Evolutionary conservation across 345 rosid genomes (phyloP), one percentile per base, ranked within the genome.

Genomic region (Xanthoceras sorbifolium): DNA sequence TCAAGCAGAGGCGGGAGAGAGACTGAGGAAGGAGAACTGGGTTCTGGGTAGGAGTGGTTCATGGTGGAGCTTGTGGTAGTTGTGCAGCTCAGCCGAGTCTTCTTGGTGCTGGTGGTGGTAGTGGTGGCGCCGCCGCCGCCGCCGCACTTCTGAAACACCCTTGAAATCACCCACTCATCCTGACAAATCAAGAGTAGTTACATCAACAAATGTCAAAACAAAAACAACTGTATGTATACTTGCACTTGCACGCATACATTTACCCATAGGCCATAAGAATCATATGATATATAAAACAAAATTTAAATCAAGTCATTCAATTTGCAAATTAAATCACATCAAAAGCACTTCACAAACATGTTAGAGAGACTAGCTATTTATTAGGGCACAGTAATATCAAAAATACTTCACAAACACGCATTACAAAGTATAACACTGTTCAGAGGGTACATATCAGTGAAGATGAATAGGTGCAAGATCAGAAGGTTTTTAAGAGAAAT

Each of bases 111-210:
- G 60, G 71, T 25, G 0, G 50, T 61, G 52, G 52, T 20, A 0
- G 38, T 28, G 71, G 69, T 3, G 57, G 73, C 69, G 14, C 82
- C 63, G 38, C 82, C 90, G 29, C 81, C 72, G 44, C 84, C 90
- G 44, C 82, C 80, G 22, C 82, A 84, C 88, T 96, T 96, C 70
- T 87, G 89, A 76, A 94, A 96, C 7, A 96, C 97, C 54, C 97
- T 81, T 29, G 93, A 92, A 71, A 96, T 92, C 17, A 96, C 99
- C 99, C 98, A 96, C 82, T 93, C 98, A 68, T 93, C 98, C 98
- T 96, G 81, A 7, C 73, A 20, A 74, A n/a, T 26, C 34, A 69
- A 6, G 29, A 26, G 2, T 14, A 23, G 59, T 76, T 36, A 66
- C 1, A 22, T 2, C 36, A 22, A 26, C 72, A 48, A 14, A 28